Conservation (phyloP, 306 rosid species). For the Cucurbita ficifolia region DNA sequence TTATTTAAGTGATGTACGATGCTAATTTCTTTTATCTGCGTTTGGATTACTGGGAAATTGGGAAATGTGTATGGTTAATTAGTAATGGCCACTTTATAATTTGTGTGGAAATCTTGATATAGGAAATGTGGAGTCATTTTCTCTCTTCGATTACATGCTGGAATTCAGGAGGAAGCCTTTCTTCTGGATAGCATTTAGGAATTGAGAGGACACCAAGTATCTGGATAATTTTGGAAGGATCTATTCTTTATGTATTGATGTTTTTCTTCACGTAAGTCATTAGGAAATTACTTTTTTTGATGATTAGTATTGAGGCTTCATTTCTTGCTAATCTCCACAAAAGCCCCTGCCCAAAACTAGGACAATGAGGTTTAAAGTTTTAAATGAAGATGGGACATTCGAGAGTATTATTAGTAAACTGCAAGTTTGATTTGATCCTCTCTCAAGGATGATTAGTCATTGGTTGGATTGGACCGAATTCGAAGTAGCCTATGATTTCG, state of each 20-base stretch:
- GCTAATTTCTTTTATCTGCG: background rate
- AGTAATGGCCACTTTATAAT: background rate
- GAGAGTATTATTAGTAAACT: background rate
- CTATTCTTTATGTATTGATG: background rate
- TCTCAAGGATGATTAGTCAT: background rate
- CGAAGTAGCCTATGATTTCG: background rate
- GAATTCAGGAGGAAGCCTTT: background rate
- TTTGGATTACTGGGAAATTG: background rate
- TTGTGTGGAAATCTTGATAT: constrained; percentile 11
- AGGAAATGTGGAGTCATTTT: background rate
- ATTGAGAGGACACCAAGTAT: background rate
- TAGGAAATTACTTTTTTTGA: background rate
- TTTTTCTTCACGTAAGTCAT: background rate
- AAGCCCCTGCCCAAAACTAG: background rate
- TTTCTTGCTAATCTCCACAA: too few relatives aligned
- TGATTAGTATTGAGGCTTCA: background rate
- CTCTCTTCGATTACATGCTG: background rate
- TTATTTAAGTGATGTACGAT: background rate
- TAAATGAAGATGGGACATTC: background rate
- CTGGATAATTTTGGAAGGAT: background rate
- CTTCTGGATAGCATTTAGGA: background rate
- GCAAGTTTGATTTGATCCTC: background rate
- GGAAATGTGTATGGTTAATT: background rate
- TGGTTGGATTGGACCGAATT: too few relatives aligned
- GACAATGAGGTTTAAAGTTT: background rate